phyloP scores from a whole-genome alignment of 2,329 filamentous ascomycete genomes.

The Gnomoniopsis sp. region DNA sequence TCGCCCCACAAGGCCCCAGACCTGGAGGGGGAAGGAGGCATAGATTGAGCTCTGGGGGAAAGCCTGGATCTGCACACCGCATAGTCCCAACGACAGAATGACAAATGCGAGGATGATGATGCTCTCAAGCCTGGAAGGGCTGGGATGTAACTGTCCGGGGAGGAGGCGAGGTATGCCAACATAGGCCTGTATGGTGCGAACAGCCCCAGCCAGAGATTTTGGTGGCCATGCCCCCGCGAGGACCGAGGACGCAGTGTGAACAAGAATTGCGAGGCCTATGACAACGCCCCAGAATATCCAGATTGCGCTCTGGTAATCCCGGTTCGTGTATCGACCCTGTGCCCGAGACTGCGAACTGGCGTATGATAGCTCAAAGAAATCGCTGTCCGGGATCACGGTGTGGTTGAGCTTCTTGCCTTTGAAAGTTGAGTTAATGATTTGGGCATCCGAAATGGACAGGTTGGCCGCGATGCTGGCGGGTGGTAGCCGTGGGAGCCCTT shows the following conservation, averaged over 20 bases:
- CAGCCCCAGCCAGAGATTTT: background rate
- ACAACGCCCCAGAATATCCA: slow-evolving; percentile 8
- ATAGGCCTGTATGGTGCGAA: background rate
- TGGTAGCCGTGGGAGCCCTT: background rate
- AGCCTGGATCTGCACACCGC: slow-evolving; percentile 35
- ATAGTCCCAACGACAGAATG: slow-evolving; percentile 33
- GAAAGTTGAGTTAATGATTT: no score
- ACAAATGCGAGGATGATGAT: slow-evolving; percentile 36
- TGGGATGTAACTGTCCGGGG: background rate
- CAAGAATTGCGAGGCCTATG: background rate
- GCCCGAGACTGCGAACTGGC: background rate
- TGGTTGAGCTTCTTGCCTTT: no score
- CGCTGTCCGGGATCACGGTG: no score
- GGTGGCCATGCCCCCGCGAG: background rate
- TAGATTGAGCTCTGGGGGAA: slow-evolving; percentile 39
- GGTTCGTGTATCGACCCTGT: background rate
- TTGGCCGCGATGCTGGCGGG: background rate
- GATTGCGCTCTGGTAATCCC: background rate
- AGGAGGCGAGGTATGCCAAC: background rate
- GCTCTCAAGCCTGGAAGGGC: slow-evolving; percentile 25
- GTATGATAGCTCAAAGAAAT: background rate
- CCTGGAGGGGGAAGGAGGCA: slow-evolving; percentile 16
- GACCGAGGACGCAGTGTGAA: background rate
- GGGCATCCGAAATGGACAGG: no score
- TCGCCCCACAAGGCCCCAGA: slow-evolving; percentile 49